Percentiles rank a stretch among this genome's conserved stretches.
These are phyloP conservation scores for Colletotrichum sansevieriae DNA, from an alignment of 2,329 filamentous ascomycete genomes.

Conservation along the genomic window DNA sequence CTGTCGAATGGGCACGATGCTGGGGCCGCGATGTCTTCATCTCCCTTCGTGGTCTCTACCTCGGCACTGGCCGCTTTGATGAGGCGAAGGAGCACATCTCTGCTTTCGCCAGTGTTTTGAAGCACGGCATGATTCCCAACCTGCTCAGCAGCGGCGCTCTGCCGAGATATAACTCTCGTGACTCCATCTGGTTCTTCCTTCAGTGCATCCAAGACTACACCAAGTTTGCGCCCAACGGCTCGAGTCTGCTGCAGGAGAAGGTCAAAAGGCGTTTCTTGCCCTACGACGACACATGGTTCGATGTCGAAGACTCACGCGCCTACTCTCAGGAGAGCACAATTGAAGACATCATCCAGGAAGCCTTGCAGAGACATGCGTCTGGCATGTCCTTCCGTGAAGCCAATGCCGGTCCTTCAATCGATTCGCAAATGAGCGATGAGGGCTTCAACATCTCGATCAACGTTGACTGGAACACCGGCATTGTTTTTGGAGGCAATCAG, in stretches of 20 bases:
- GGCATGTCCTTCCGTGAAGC: constrained; percentile 95
- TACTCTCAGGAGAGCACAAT: constrained; percentile 89
- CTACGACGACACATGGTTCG: constrained; percentile 96
- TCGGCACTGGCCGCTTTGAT: constrained; percentile 88
- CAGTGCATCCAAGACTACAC: constrained; percentile 96
- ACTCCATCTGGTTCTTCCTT: constrained; percentile 98
- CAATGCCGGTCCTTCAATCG: constrained; percentile 89
- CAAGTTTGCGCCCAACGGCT: constrained; percentile 82
- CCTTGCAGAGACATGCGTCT: constrained; percentile 88
- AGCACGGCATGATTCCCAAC: constrained; percentile 99
- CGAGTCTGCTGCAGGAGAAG: constrained; percentile 79
- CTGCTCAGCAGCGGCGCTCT: constrained; percentile 86
- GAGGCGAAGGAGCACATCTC: constrained; percentile 95
- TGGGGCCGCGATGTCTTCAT: constrained; percentile 99
- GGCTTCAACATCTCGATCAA: constrained; percentile 94
- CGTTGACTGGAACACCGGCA: constrained; percentile 90
- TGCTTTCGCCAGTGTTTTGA: constrained; percentile 94
- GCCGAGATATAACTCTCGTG: constrained; percentile 94
- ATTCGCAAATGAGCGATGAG: constrained; percentile 91
- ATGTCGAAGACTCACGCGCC: constrained; percentile 82
- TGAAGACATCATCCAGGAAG: constrained; percentile 92
- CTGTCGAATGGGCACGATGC: constrained; percentile 93
- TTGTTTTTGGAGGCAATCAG: constrained; percentile 95
- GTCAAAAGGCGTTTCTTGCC: constrained; percentile 90
- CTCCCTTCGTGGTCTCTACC: constrained; percentile 88